Evolutionary conservation across 228 moss, liverwort and hornwort genomes (phyloP).

Genomic region (Sphagnum fallax): DNA sequence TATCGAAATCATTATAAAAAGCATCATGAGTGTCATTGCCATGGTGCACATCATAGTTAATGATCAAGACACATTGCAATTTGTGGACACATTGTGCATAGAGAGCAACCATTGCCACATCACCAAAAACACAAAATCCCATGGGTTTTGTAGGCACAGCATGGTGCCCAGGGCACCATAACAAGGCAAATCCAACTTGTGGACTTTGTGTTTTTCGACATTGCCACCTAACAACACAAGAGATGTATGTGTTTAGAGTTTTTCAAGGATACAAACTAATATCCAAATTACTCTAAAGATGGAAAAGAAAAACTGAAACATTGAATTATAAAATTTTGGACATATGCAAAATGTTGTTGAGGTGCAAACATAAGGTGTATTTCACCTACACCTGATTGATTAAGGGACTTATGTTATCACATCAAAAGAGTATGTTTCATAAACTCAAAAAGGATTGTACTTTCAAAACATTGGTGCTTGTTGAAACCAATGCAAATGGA

Average conservation of each 20-base stretch:
- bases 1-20: slow-evolving; percentile 74
- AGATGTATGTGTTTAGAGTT: no score
- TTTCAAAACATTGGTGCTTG: not conserved
- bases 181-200: slow-evolving; percentile 86
- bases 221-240: slow-evolving; percentile 47
- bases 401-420: not conserved
- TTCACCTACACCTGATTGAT: no score
- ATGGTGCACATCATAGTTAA: slow-evolving; percentile 94
- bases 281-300: no score
- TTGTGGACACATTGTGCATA: slow-evolving; percentile 83
- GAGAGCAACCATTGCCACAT: slow-evolving; percentile 89
- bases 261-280: no score
- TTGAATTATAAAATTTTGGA: not conserved
- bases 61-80: slow-evolving; percentile 77
- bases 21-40: slow-evolving; percentile 92
- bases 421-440: not conserved
- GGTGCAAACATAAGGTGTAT: no score
- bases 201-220: slow-evolving; percentile 73
- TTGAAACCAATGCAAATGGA: not conserved
- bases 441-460: not conserved
- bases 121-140: slow-evolving; percentile 97
- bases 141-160: slow-evolving; percentile 77
- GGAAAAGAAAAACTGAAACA: not conserved
- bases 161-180: slow-evolving; percentile 94
- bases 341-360: no score